These are phyloP conservation scores for Rutstroemia sydowiana DNA, from an alignment of 2,329 filamentous ascomycete species.

Conservation along the genomic window DNA sequence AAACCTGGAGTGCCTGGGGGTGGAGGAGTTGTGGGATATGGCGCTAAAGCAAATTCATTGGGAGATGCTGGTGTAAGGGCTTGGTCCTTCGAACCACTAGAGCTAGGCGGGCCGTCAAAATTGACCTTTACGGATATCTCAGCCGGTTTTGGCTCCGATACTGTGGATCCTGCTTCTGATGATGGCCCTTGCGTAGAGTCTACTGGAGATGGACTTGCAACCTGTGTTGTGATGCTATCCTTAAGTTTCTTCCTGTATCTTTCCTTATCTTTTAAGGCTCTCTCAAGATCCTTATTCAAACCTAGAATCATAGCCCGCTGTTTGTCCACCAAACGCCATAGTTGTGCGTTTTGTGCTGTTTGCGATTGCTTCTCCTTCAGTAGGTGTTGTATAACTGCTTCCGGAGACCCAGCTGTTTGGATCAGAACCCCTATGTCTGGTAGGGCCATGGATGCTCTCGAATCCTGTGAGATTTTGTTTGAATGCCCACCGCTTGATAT, in stretches of 20 bases:
- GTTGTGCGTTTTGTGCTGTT: slow-evolving; percentile 79
- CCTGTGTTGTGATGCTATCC: slow-evolving; percentile 51
- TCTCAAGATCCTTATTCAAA: slow-evolving; percentile 88
- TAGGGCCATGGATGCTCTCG: slow-evolving; percentile 40
- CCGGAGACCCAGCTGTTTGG: slow-evolving; percentile 76
- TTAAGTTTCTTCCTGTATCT: slow-evolving; percentile 87
- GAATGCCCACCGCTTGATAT: slow-evolving; percentile 55
- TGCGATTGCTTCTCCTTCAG: slow-evolving; percentile 88
- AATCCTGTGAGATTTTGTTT: slow-evolving; percentile 51
- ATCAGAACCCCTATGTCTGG: slow-evolving; percentile 75
- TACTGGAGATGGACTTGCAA: slow-evolving; percentile 27
- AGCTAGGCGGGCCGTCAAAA: slow-evolving; percentile 22
- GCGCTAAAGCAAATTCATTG: slow-evolving; percentile 51
- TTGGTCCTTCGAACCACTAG: slow-evolving; percentile 22
- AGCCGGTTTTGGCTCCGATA: slow-evolving; percentile 16
- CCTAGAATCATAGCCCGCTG: slow-evolving; percentile 90
- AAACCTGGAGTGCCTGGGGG: slow-evolving; percentile 36
- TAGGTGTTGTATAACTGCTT: slow-evolving; percentile 81
- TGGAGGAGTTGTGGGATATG: slow-evolving; percentile 59
- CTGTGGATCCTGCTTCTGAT: slow-evolving; percentile 24
- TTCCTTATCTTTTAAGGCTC: slow-evolving; percentile 88
- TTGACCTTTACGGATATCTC: slow-evolving; percentile 9
- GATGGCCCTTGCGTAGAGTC: slow-evolving; percentile 24
- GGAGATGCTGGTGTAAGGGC: slow-evolving; percentile 40
- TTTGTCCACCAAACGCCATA: slow-evolving; percentile 96